Conservation (phyloP, 2,329 filamentous ascomycete species). For the Exophiala aquamarina region DNA sequence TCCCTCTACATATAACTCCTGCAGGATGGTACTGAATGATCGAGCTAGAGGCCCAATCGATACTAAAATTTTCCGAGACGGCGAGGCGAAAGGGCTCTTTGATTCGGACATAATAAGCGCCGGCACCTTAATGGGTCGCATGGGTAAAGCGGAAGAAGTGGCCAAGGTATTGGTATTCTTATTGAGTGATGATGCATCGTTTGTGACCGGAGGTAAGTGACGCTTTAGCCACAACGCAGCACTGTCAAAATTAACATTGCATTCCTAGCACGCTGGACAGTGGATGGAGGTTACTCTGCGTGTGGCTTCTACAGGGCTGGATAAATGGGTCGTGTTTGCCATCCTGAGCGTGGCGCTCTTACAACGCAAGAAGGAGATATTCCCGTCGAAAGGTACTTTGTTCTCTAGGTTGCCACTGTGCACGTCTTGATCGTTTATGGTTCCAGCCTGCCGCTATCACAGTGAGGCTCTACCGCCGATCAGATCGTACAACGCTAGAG, state of each 20-base stretch:
- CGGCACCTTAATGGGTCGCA: constrained; percentile 14
- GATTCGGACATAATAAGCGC: constrained; percentile 6
- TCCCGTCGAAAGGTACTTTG: too few relatives aligned
- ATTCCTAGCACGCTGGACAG: constrained; percentile 13
- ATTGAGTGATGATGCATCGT: constrained; percentile 46
- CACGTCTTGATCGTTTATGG: too few relatives aligned
- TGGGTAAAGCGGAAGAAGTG: constrained; percentile 30
- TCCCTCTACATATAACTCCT: not conserved
- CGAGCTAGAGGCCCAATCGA: constrained; percentile 9
- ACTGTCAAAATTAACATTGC: not conserved
- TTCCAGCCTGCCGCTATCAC: too few relatives aligned
- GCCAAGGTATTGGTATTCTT: constrained; percentile 50
- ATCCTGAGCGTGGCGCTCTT: too few relatives aligned
- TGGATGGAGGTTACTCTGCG: constrained; percentile 16
- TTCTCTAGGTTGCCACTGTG: too few relatives aligned
- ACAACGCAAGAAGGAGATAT: too few relatives aligned
- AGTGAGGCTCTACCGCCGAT: too few relatives aligned
- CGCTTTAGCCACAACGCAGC: not conserved
- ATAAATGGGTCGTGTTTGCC: not conserved
- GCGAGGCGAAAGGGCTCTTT: constrained; percentile 13
- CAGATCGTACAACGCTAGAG: too few relatives aligned
- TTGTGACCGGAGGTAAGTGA: constrained; percentile 43
- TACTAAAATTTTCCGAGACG: constrained; percentile 15
- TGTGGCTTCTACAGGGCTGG: constrained; percentile 17
- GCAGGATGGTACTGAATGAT: not conserved